These are phyloP conservation scores for Mortierella sp. DNA, from an alignment of 371 early-diverging fungal genomes.

Conservation along the genomic window DNA sequence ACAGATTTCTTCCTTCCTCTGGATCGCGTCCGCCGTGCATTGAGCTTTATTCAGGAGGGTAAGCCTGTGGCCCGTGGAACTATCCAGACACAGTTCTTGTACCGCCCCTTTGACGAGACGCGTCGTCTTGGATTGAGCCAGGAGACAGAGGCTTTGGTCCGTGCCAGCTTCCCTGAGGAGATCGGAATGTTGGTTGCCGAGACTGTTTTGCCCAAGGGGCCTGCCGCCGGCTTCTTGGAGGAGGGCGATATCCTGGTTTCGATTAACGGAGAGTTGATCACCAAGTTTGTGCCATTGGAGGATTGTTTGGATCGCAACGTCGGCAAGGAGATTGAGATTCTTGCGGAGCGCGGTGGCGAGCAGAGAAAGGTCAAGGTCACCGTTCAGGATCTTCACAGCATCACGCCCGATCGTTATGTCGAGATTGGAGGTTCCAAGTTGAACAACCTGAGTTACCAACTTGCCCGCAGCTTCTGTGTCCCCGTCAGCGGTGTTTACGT, in stretches of 20 bases:
- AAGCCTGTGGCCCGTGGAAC: constrained; percentile 88
- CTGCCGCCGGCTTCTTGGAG: constrained; percentile 79
- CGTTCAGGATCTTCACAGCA: constrained; percentile 83
- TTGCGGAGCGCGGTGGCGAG: constrained; percentile 84
- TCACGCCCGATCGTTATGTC: constrained; percentile 75
- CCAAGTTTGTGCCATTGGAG: constrained; percentile 90
- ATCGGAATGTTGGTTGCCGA: constrained; percentile 93
- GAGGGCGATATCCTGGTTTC: constrained; percentile 91
- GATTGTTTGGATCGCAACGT: constrained; percentile 82
- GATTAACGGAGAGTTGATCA: constrained; percentile 83
- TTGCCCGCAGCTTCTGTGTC: constrained; percentile 82
- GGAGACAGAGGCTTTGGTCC: constrained; percentile 79
- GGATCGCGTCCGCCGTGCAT: constrained; percentile 84
- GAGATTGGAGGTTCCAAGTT: constrained; percentile 91
- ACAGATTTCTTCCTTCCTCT: constrained; percentile 95
- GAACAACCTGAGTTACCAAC: constrained; percentile 89
- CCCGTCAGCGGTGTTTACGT: constrained; percentile 88
- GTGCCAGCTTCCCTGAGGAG: constrained; percentile 77
- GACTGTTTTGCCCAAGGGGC: constrained; percentile 88
- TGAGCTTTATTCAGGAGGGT: constrained; percentile 78
- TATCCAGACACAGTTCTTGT: constrained; percentile 87
- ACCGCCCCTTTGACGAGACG: constrained; percentile 82
- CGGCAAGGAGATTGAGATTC: constrained; percentile 71
- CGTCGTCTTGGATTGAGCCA: constrained; percentile 78
- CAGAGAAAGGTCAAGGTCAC: constrained; percentile 68